Evolutionary conservation across 1,139 yeast genomes (phyloP), one percentile per base, ranked within the genome.

Genomic region (Kluyveromyces sp.): DNA sequence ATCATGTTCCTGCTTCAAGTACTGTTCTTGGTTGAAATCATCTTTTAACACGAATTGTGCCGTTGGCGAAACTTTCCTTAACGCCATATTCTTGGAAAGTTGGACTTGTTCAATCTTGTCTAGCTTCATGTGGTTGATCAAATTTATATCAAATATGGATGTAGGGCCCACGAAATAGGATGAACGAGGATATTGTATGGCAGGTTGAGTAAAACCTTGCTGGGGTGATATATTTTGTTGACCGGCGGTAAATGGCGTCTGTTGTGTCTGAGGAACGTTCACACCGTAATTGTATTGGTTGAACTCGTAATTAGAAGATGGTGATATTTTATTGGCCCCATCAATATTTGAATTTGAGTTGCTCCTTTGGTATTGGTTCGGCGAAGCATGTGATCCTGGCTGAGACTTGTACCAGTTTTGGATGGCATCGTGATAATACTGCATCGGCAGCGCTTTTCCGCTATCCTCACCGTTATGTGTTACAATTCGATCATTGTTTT

Each of bases 111-210:
- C 87, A 35, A 80, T 75, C 53, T 76, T 70, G 61, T 64, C 80
- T 60, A 65, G 68, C 58, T 63, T 63, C 33, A 82, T 76, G 41
- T 71, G 63, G 47, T 80, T 77, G 18, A 83, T 61, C 17, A 83
- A 66, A 37, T 73, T 69, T 11, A 74, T 67, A 60, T 83, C 92
- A 57, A 76, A 82, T 40, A 80, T 69, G 31, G 88, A 80, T 0
- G 88, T 80, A 1, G 88, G 78, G 0, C 94, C 94, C 25, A 83
- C 78, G 55, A 78, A 82, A 57, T 82, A 83, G 30, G 87, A 79
- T 0, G 89, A 82, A 45, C 92, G 65, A 1, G 94, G 92, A 52
- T 77, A 82, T 54, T 81, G 89, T 36, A 78, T 71, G 0, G 76
- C 71, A 3, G 75, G 78, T 8, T 39, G 78, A 64, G 65, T 22